These are phyloP conservation scores for Penicillium sp. DNA, from an alignment of 2,329 filamentous ascomycete species.

Conservation along the genomic window DNA sequence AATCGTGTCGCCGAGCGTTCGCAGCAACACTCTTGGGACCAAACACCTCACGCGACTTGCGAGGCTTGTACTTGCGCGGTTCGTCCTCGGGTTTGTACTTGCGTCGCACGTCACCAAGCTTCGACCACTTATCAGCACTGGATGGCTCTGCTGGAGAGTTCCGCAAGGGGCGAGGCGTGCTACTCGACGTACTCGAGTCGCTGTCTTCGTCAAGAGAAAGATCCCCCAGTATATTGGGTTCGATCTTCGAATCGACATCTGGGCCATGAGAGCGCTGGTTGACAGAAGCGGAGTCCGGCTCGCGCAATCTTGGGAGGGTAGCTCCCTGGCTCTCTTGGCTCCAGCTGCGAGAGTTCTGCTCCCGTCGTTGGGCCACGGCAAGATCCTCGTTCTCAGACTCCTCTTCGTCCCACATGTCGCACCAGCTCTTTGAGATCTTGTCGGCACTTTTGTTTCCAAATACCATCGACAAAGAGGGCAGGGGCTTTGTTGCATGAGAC, in stretches of 20 bases:
- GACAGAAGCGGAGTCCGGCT: conserved; percentile 54
- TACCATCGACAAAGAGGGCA: conserved; percentile 71
- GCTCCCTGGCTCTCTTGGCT: conserved; percentile 68
- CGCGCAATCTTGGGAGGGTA: conserved; percentile 51
- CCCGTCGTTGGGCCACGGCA: conserved; percentile 56
- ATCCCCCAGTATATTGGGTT: conserved; percentile 15
- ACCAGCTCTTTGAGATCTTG: conserved; percentile 95
- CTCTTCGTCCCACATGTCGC: conserved; percentile 96
- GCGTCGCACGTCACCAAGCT: conserved; percentile 77
- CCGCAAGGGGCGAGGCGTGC: conserved; percentile 43
- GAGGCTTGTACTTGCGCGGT: conserved; percentile 64
- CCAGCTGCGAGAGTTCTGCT: conserved; percentile 71
- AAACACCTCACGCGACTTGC: conserved; percentile 53
- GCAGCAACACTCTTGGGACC: conserved; percentile 46
- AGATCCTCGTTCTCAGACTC: conserved; percentile 62
- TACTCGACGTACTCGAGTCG: conserved; percentile 41
- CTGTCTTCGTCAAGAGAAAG: conserved; percentile 64
- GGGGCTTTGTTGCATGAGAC: conserved; percentile 55
- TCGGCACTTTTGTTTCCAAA: conserved; percentile 70
- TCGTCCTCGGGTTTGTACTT: conserved; percentile 50
- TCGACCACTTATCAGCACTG: conserved; percentile 79
- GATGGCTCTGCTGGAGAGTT: conserved; percentile 59
- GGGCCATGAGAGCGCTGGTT: conserved; percentile 44
- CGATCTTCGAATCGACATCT: conserved; percentile 19
- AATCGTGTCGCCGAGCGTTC: conserved; percentile 43